Conservation (phyloP, 495 filamentous ascomycete species). For the Cenococcum geophilum region DNA sequence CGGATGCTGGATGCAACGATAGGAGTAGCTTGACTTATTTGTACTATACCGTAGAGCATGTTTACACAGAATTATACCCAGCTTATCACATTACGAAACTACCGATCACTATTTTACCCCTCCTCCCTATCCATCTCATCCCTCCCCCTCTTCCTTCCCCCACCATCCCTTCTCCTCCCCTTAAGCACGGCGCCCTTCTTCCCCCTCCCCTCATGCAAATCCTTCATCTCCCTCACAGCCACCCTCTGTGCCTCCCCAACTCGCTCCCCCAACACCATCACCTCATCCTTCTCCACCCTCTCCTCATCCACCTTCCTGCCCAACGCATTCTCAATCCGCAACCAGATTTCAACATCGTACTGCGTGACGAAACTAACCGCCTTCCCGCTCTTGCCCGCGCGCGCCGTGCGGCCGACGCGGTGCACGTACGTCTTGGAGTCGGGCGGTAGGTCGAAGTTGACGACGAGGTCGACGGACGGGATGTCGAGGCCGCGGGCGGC, state of each 20-base stretch:
- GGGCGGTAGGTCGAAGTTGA: conserved; percentile 78
- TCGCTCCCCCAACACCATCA: conserved; percentile 72
- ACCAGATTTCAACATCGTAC: conserved; percentile 84
- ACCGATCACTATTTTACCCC: conserved; percentile 42
- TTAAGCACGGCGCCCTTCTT: conserved; percentile 56
- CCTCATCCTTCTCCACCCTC: conserved; percentile 65
- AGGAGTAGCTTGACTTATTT: no score
- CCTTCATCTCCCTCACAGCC: conserved; percentile 78
- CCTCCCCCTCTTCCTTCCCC: conserved; percentile 24
- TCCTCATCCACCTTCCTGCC: conserved; percentile 70
- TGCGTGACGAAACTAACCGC: conserved; percentile 80
- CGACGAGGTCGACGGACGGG: conserved; percentile 78
- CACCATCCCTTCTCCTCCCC: conserved; percentile 43
- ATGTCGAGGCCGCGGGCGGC: conserved; percentile 94
- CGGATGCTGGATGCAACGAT: no score
- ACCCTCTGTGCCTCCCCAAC: conserved; percentile 80
- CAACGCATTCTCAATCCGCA: conserved; percentile 76
- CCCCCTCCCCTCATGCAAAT: conserved; percentile 68
- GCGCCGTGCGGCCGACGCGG: conserved; percentile 85
- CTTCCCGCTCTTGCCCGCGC: conserved; percentile 80
- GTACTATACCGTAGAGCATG: no score
- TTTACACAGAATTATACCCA: no score
- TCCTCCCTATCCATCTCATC: conserved; percentile 85
- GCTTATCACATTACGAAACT: no score
- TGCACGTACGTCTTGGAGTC: conserved; percentile 94